A percentile compares a stretch with the other conserved stretches of the same genome.
These are phyloP conservation scores for Alternaria brassicae DNA, from an alignment of 2,329 filamentous ascomycete genomes.

Conservation along the genomic window DNA sequence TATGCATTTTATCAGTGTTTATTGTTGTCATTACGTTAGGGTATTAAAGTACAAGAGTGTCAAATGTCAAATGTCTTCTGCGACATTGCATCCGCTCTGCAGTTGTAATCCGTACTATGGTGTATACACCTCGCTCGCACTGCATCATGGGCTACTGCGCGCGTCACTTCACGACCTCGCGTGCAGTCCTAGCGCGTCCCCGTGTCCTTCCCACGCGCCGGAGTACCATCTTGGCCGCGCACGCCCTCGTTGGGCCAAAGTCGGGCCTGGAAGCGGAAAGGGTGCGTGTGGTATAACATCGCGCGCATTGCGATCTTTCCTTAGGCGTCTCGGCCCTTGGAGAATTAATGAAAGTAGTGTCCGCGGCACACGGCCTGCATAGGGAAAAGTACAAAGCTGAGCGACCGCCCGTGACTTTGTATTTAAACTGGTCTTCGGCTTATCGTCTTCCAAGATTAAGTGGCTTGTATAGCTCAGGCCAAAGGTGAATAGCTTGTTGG, in stretches of 20 bases:
- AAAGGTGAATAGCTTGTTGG: slow-evolving; percentile 36
- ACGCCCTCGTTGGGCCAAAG: slow-evolving; percentile 24
- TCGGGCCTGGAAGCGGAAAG: slow-evolving; percentile 17
- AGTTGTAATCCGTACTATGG: neutral
- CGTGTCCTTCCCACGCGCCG: slow-evolving; percentile 5
- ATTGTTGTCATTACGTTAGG: slow-evolving; percentile 6
- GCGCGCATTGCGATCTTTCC: neutral
- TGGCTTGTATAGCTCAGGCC: slow-evolving; percentile 4
- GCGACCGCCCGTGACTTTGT: neutral
- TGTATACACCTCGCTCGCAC: neutral
- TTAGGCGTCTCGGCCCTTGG: slow-evolving; percentile 7
- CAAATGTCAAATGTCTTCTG: neutral
- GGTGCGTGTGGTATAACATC: neutral
- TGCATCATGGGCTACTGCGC: neutral
- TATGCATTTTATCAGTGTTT: neutral
- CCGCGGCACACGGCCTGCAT: neutral
- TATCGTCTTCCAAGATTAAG: neutral
- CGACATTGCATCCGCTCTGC: slow-evolving; percentile 1
- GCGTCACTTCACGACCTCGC: neutral
- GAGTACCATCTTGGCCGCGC: neutral
- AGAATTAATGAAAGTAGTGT: neutral
- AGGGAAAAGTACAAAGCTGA: neutral
- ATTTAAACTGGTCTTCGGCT: neutral
- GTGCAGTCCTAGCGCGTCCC: slow-evolving; percentile 1
- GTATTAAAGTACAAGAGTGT: slow-evolving; percentile 2